These are phyloP conservation scores for Xylogone sp. DNA, from an alignment of 2,329 filamentous ascomycete species.

Conservation along the genomic window DNA sequence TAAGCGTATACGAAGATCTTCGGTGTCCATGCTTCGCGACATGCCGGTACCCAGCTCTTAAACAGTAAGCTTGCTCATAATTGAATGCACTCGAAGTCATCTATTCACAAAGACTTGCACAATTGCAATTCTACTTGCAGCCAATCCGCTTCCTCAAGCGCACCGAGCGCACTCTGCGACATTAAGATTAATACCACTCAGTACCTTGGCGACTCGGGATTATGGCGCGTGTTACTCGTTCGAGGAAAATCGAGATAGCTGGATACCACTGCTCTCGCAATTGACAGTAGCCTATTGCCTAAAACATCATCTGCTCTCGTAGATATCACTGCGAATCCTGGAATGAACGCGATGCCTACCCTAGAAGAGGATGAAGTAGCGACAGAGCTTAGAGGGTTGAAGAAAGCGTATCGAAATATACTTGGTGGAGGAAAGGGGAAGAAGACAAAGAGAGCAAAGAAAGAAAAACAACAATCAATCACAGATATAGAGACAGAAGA, in stretches of 20 bases:
- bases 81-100: neutral
- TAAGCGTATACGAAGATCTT: neutral
- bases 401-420: constrained; percentile 28
- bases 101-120: neutral
- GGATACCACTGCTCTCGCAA: constrained; percentile 21
- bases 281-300: constrained; percentile 13
- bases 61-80: neutral
- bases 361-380: constrained; percentile 17
- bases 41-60: neutral
- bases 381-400: constrained; percentile 25
- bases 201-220: constrained; percentile 7
- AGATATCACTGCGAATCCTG: constrained; percentile 12
- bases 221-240: constrained; percentile 28
- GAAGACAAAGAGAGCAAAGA: constrained; percentile 18
- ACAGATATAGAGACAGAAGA: neutral
- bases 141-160: neutral
- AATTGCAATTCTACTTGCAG: neutral
- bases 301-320: constrained; percentile 10
- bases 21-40: neutral
- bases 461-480: constrained; percentile 14
- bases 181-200: neutral
- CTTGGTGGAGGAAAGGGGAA: constrained; percentile 22
- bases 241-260: constrained; percentile 22
- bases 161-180: neutral
- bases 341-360: constrained; percentile 8